phyloP scores from a whole-genome alignment of 192 early-diverging fungal genomes.

The Dissophora ornata region DNA sequence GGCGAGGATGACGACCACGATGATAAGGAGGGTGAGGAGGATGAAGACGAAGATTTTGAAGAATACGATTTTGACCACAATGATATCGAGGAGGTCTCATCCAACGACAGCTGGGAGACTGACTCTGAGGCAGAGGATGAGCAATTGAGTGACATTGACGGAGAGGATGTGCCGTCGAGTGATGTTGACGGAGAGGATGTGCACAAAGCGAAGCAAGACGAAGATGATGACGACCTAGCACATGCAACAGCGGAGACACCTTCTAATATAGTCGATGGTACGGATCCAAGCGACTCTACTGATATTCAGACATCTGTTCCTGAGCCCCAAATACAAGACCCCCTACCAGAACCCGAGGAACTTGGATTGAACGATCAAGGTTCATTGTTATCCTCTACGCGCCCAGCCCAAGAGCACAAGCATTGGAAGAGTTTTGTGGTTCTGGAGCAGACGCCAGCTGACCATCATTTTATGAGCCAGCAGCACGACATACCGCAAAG shows the following conservation, averaged over 20 bases:
- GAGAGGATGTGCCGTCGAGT: neutral
- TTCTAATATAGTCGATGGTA: neutral
- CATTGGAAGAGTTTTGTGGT: slow-evolving; percentile 43
- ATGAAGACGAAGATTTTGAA: slow-evolving; percentile 44
- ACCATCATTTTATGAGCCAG: slow-evolving; percentile 42
- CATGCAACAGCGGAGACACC: neutral
- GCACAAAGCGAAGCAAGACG: slow-evolving; percentile 2
- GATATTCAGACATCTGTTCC: neutral
- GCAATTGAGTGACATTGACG: slow-evolving; percentile 33
- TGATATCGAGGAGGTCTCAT: slow-evolving; percentile 32
- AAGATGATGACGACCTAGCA: neutral
- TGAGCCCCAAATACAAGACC: slow-evolving; percentile 6
- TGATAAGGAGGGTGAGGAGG: slow-evolving; percentile 38
- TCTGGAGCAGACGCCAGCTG: slow-evolving; percentile 42
- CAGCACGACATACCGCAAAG: slow-evolving; percentile 12
- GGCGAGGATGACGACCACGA: slow-evolving; percentile 55
- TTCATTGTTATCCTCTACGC: neutral
- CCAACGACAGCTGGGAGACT: slow-evolving; percentile 55
- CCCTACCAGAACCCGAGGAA: slow-evolving; percentile 26
- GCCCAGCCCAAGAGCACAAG: neutral
- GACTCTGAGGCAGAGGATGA: slow-evolving; percentile 58
- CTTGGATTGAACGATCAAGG: neutral
- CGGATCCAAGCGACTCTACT: too few species aligned
- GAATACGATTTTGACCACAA: slow-evolving; percentile 55
- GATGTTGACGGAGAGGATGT: slow-evolving; percentile 25